Base-by-base conservation (phyloP, 768 basidiomycete species). In the Gyrodon lividus region DNA sequence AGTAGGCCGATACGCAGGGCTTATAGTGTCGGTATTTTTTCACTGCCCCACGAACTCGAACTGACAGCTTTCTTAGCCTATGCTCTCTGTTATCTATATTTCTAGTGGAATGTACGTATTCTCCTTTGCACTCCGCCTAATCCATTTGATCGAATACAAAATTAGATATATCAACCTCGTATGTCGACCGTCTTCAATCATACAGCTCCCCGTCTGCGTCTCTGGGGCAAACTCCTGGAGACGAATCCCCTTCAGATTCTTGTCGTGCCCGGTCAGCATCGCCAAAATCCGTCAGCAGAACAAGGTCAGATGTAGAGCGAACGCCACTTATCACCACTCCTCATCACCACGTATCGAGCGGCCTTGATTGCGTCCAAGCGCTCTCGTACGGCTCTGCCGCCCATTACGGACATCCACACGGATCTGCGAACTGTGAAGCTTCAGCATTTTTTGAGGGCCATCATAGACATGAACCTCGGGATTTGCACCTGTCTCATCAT, bases 161-260 rank as follows among this genome's bases (percentile, higher is more conserved):
- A 38, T n/a, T 59, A 92, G 90, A 89, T 60, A 66, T 81, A 40
- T 90, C 89, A 17, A 89, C 86, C 0, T 77, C 85, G 3, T 90
- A 82, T 58, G 90, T 90, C 12, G 83, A 90, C 48, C 76, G 74
- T 47, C 76, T 92, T 0, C 83, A 89, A 1, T 80, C 82, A 2
- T 78, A 82, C 49, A 69, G 79, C 1, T 87, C 86, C 2, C 75
- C 77, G 3, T 69, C 77, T 6, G 55, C 77, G 20, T 73, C 80
- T 12, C 69, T 69, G 17, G 48, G 47, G 8, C 46, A 63, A n/a
- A 74, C 70, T 58, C 41, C 62, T 50, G 13, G 59, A 44, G 48
- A 50, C 51, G 61, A 59, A 44, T 67, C 59, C 17, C 52, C 51
- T 44, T 24, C 43, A 14, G 51, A 50, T 38, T 13, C 54, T 23